phyloP scores from a whole-genome alignment of 305 asterid genomes.

The Ilex paraguariensis region DNA sequence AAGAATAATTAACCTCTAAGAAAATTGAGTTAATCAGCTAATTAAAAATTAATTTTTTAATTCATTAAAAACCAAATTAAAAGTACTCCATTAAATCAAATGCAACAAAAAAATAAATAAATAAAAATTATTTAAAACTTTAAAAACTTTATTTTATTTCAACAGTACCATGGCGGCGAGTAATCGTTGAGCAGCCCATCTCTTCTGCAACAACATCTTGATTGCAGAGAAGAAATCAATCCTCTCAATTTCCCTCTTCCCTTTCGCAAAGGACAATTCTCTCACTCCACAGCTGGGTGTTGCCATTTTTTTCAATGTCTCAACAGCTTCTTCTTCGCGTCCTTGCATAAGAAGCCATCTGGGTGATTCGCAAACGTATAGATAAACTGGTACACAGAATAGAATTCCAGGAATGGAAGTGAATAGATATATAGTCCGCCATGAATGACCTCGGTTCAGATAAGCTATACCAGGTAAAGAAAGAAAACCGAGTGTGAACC shows the following conservation, averaged over 20 bases:
- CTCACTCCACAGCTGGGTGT: background rate
- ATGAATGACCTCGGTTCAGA: constrained; percentile 11
- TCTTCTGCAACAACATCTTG: constrained; percentile 18
- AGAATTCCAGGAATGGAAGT: constrained; percentile 18
- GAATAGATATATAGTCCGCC: constrained; percentile 20
- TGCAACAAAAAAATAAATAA: too few relatives aligned
- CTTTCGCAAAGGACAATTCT: too few relatives aligned
- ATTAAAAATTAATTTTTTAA: too few relatives aligned
- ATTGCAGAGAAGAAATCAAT: constrained; percentile 15
- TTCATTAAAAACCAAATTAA: too few relatives aligned
- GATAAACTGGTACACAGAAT: constrained; percentile 8
- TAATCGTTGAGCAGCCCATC: constrained; percentile 27
- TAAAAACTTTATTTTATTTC: too few relatives aligned
- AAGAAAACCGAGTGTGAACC: constrained; percentile 20
- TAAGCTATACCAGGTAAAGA: constrained; percentile 22
- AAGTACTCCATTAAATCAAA: too few relatives aligned
- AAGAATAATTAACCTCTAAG: too few relatives aligned
- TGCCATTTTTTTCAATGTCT: constrained; percentile 17
- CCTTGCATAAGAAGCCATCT: constrained; percentile 33
- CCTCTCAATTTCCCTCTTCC: background rate
- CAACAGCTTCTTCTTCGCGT: constrained; percentile 15
- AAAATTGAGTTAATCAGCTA: too few relatives aligned
- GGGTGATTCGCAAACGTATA: constrained; percentile 24
- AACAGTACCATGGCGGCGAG: constrained; percentile 11
- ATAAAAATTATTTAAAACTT: too few relatives aligned